Conservation (phyloP, 2,329 filamentous ascomycete genomes). For the Saccharata proteae region DNA sequence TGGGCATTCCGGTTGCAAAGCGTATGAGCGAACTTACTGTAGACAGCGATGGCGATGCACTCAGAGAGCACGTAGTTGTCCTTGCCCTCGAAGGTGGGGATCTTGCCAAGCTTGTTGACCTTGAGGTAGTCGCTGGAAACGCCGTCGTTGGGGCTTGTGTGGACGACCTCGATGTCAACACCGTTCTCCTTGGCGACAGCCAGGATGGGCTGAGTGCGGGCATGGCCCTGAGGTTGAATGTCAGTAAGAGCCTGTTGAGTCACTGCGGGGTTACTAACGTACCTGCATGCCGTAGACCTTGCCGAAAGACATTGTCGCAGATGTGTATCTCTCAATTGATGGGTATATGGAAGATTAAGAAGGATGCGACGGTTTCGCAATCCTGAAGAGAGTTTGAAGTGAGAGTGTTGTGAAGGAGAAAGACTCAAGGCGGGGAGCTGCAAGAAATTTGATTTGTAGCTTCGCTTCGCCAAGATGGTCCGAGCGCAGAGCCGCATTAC, state of each 20-base stretch:
- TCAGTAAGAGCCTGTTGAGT: conserved; percentile 16
- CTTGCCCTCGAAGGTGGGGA: conserved; percentile 83
- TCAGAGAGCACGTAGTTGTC: conserved; percentile 87
- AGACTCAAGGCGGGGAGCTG: no score
- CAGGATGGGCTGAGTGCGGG: conserved; percentile 76
- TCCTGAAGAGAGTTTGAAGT: no score
- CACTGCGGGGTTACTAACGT: conserved; percentile 23
- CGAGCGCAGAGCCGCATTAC: no score
- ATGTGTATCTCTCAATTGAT: conserved; percentile 1
- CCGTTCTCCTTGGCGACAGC: conserved; percentile 96
- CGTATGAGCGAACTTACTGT: conserved; percentile 49
- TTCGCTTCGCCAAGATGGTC: no score
- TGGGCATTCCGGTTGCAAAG: conserved; percentile 9
- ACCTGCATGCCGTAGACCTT: conserved; percentile 88
- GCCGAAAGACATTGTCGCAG: conserved; percentile 79
- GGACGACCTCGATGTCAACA: conserved; percentile 77
- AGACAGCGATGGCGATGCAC: conserved; percentile 91
- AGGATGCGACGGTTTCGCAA: no score
- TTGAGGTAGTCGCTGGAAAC: conserved; percentile 67
- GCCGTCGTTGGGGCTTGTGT: conserved; percentile 53
- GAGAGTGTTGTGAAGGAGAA: no score
- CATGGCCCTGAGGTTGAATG: conserved; percentile 54
- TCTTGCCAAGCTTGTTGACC: conserved; percentile 77
- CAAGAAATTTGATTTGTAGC: no score
- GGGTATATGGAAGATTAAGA: conserved; percentile 2